phyloP scores from a whole-genome alignment of 345 rosid genomes.

The Sonneratia alba region DNA sequence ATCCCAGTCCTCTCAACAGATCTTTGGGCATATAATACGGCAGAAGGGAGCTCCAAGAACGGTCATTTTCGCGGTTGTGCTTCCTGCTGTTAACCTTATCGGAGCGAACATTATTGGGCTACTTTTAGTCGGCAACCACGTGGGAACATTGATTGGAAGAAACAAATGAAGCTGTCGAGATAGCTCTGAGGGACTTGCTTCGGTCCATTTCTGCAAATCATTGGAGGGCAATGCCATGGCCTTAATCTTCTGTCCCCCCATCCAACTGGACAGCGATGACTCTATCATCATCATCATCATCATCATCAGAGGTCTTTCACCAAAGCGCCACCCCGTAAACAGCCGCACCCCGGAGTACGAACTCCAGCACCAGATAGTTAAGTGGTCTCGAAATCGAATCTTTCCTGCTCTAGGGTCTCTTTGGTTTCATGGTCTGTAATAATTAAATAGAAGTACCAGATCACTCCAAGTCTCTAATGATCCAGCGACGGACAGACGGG shows the following conservation, averaged over 20 bases:
- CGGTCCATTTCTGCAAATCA: background rate
- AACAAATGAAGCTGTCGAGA: background rate
- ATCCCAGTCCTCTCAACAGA: no score
- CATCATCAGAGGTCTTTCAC: background rate
- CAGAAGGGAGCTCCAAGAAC: background rate
- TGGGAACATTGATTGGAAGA: background rate
- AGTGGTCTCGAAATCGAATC: no score
- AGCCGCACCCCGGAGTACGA: background rate
- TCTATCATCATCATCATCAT: background rate
- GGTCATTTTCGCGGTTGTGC: background rate
- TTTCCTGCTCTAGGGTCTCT: no score
- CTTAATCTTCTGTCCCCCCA: background rate
- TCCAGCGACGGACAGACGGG: no score
- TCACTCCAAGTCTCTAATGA: no score
- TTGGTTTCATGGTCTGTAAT: no score
- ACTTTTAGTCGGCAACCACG: background rate
- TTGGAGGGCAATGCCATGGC: background rate
- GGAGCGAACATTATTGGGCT: background rate
- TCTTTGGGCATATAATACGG: no score
- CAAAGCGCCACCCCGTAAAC: background rate
- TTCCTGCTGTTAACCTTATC: background rate
- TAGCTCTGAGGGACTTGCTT: background rate
- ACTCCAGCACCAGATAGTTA: no score
- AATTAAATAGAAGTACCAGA: no score
- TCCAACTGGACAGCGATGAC: background rate